phyloP scores from a whole-genome alignment of 495 filamentous ascomycete genomes.

The Podospora sp. region DNA sequence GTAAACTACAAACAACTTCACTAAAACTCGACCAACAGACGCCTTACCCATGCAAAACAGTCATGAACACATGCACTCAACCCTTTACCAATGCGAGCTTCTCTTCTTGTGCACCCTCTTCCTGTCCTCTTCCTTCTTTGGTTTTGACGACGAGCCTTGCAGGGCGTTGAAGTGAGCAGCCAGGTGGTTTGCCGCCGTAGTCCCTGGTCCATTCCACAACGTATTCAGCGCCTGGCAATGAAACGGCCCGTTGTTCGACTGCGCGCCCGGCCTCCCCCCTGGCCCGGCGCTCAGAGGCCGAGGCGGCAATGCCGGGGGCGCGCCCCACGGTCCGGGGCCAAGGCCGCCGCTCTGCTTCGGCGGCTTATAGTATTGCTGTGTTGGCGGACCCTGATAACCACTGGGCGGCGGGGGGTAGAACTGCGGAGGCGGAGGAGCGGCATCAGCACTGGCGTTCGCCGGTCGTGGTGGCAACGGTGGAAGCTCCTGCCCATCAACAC shows the following conservation, averaged over 20 bases:
- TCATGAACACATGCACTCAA: not conserved
- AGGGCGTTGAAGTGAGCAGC: conserved; percentile 18
- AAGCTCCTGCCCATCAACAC: conserved; percentile 52
- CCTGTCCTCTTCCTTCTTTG: conserved; percentile 33
- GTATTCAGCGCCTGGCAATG: conserved; percentile 29
- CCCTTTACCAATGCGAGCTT: conserved; percentile 42
- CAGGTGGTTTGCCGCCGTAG: conserved; percentile 24
- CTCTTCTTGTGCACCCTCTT: conserved; percentile 48
- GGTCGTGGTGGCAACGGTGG: conserved; percentile 24
- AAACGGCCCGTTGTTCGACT: conserved; percentile 27
- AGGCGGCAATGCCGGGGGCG: conserved; percentile 35
- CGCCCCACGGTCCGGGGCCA: conserved; percentile 8
- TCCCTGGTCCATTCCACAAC: conserved; percentile 33
- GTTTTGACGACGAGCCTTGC: conserved; percentile 15
- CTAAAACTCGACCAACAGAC: not conserved
- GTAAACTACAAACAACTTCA: too few species aligned
- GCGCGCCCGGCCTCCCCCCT: not conserved
- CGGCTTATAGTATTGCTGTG: conserved; percentile 22
- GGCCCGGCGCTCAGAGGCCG: conserved; percentile 50
- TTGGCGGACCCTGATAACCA: not conserved
- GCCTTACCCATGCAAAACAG: not conserved
- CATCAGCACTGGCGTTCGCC: not conserved
- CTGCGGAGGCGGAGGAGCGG: conserved; percentile 21
- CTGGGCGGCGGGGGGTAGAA: conserved; percentile 14
- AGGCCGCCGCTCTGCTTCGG: conserved; percentile 10